Conservation (phyloP, 352 stramenopile species). For the Phytophthora citrophthora region DNA sequence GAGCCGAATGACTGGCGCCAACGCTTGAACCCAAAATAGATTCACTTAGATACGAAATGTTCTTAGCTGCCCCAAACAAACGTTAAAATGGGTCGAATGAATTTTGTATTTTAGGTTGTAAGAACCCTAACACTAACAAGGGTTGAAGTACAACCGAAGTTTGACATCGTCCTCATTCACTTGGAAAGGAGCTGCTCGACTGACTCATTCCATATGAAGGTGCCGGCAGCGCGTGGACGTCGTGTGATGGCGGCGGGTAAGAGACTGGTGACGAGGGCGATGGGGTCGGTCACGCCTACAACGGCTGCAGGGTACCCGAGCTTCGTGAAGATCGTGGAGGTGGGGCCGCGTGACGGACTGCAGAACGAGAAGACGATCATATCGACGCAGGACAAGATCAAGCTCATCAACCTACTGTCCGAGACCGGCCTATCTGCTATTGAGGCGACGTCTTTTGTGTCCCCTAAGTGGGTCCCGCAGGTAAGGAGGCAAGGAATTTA, state of each 20-base stretch:
- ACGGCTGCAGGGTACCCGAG: conserved; percentile 52
- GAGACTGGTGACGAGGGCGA: conserved; percentile 9
- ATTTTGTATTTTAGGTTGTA: conserved; percentile 1
- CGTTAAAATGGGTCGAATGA: background rate
- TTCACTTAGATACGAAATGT: background rate
- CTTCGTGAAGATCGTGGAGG: conserved; percentile 93
- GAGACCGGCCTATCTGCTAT: conserved; percentile 90
- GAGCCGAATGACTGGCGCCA: conserved; percentile 29
- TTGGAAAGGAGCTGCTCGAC: background rate
- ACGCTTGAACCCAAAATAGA: conserved; percentile 17
- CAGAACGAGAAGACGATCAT: conserved; percentile 94
- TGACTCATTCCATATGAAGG: conserved; percentile 6
- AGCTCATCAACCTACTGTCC: conserved; percentile 92
- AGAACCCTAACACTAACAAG: background rate
- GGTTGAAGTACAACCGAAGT: conserved; percentile 24
- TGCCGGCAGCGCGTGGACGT: conserved; percentile 5
- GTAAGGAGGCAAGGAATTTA: conserved; percentile 23
- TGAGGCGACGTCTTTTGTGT: conserved; percentile 96
- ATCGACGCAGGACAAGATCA: conserved; percentile 91
- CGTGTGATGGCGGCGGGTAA: conserved; percentile 3
- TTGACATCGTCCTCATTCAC: conserved; percentile 8
- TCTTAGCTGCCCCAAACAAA: background rate
- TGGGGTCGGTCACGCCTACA: conserved; percentile 8
- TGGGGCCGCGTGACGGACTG: conserved; percentile 96
- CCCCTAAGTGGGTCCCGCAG: conserved; percentile 97